Evolutionary conservation across 345 rosid genomes (phyloP), one percentile per base, ranked within the genome.

Genomic region (Microthlaspi erraticum): DNA sequence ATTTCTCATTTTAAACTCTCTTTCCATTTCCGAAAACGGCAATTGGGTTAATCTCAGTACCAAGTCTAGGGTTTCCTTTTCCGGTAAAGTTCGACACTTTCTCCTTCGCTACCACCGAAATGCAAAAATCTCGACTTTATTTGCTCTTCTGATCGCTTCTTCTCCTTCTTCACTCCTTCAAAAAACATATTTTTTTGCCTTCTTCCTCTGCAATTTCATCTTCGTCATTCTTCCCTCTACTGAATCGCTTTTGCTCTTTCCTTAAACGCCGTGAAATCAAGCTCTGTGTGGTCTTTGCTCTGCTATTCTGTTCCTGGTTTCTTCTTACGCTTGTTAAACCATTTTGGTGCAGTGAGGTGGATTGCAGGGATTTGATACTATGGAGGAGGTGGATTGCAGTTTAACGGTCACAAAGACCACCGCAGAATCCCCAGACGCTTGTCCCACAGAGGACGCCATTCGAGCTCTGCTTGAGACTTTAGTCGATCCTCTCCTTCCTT

Each of bases 371-470:
- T 29, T 29, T 50, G 63, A 62, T 31, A 26, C 9, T 12, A 56
- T 60, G 63, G 74, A 75, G 44, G 69, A 74, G 7, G 29, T 1
- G 8, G 53, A 57, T 42, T 48, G 38, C n/a, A 29, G 1, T 65
- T 37, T 60, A 50, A 44, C 42, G 10, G 23, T 50, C 42, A 5
- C 41, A 3, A 62, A 66, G 71, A 56, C 56, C 29, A 37, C 60
- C 29, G 55, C 82, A 84, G 72, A 63, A 61, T 50, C 44, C 2
- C 73, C 69, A 20, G 72, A 81, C 67, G 71, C 66, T 18, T 93
- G 92, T 78, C 84, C 86, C 4, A 79, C 84, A 2, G 95, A 90
- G 69, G 98, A 93, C 60, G 85, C 93, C 42, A 44, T 90, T 73
- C 43, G 59, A 71, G 81, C 76, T 68, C 69, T 93, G 45, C 64